These are phyloP conservation scores for Castanea sativa DNA, from an alignment of 306 rosid genomes.

Conservation along the genomic window DNA sequence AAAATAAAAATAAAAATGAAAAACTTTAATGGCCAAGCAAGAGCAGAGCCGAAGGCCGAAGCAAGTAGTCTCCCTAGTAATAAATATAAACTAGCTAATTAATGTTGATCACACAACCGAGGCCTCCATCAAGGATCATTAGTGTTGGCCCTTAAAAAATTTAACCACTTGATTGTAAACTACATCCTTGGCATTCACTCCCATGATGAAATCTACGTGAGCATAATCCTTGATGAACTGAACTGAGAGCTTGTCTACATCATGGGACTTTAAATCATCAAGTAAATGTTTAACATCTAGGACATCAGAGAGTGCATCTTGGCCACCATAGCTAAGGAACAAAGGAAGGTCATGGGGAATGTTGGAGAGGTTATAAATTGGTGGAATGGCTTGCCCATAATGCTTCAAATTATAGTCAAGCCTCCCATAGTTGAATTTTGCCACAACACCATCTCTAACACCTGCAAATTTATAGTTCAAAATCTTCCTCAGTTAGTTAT, in stretches of 20 bases:
- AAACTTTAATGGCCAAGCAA: no score
- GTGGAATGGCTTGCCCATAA: slow-evolving; percentile 59
- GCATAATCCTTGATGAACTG: slow-evolving; percentile 67
- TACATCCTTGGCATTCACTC: slow-evolving; percentile 59
- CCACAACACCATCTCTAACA: slow-evolving; percentile 53
- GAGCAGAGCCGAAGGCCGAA: no score
- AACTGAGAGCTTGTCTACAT: slow-evolving; percentile 53
- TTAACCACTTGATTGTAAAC: slow-evolving; percentile 54
- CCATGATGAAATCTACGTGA: slow-evolving; percentile 77
- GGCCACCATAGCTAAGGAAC: slow-evolving; percentile 83
- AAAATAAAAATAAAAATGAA: no score
- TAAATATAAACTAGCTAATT: background rate
- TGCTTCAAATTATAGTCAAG: slow-evolving; percentile 47
- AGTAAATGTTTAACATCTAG: slow-evolving; percentile 58
- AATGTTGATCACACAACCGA: background rate
- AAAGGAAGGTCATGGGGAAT: slow-evolving; percentile 72
- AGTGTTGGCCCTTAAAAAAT: slow-evolving; percentile 51
- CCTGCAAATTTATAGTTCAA: slow-evolving; percentile 36
- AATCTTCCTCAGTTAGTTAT: background rate
- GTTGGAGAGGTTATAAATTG: slow-evolving; percentile 73
- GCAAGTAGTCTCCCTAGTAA: no score
- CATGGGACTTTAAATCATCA: slow-evolving; percentile 55
- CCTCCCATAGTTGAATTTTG: slow-evolving; percentile 58
- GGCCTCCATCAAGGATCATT: slow-evolving; percentile 10
- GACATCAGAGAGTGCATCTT: slow-evolving; percentile 71